Evolutionary conservation across 768 basidiomycete species (phyloP), one percentile per base, ranked within the genome.

Genomic region (Gloeophyllum trabeum): DNA sequence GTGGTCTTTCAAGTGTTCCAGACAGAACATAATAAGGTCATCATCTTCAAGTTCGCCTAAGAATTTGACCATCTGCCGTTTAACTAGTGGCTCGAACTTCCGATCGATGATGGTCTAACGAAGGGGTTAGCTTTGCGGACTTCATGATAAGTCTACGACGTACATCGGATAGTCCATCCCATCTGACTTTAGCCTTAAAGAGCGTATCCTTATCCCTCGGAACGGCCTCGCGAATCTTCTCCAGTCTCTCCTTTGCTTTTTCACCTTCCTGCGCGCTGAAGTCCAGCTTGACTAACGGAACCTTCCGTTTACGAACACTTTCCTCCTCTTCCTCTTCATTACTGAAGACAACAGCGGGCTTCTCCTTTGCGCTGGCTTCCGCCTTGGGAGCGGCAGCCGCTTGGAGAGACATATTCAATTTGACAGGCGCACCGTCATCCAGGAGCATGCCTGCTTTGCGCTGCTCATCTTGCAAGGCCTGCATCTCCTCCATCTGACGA

Each of bases 401-500:
- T 13, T 76, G 73, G 22, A 82, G 67, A 1, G 81, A 80, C 19
- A 94, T 85, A 49, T 81, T 83, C 41, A 97, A 69, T 53, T 82
- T 79, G 52, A 97, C 85, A 4, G 91, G 89, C 14, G 86, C 87
- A 22, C 88, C 89, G 48, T 96, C 93, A 48, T 94, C 92, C 24
- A 93, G 70, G 13, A 96, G 63, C 62, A 94, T 71, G 23, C 92
- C 92, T 5, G 87, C 88, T 54, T 88, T 86, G 48, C 88, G 79
- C 53, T 96, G 90, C 54, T 93, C 85, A 40, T 87, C 86, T 10
- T 86, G 87, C 22, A 94, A 66, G 2, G 87, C 82, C 49, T 91
- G 89, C 80, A 94, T 85, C 59, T 97, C 92, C 48, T 88, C 88
- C 88, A 94, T 91, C 55, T 96, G 92, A 42, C 80, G 73, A 25